Percentiles rank a stretch among this genome's conserved stretches.
Evolutionary conservation across 2,329 filamentous ascomycete genomes (phyloP).

Genomic region (Plectosphaerella cucumerina): DNA sequence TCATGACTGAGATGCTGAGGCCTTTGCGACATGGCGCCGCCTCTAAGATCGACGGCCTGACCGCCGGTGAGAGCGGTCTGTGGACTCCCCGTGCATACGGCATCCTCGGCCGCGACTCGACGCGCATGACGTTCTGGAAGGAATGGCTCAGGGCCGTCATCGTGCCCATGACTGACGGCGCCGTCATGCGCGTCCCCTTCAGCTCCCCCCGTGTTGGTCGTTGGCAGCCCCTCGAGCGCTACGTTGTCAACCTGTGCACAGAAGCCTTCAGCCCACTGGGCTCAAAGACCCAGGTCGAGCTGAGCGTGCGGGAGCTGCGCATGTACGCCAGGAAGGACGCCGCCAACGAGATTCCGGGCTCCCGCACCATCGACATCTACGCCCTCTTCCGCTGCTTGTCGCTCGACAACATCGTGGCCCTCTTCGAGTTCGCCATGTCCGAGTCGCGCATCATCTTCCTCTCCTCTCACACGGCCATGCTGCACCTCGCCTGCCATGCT

Average conservation of each 20-base stretch:
- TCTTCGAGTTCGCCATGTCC: conserved; percentile 89
- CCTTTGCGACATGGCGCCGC: conserved; percentile 91
- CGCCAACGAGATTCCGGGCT: conserved; percentile 86
- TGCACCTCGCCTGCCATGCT: conserved; percentile 89
- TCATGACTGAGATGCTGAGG: conserved; percentile 94
- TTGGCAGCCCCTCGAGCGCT: conserved; percentile 95
- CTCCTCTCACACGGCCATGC: conserved; percentile 93
- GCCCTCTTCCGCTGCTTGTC: conserved; percentile 87
- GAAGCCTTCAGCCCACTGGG: conserved; percentile 89
- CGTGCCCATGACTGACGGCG: conserved; percentile 93
- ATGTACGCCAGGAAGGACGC: conserved; percentile 93
- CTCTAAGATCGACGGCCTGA: conserved; percentile 94
- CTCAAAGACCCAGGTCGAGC: conserved; percentile 93
- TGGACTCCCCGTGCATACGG: conserved; percentile 96
- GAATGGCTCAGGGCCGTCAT: conserved; percentile 93
- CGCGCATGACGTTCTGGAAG: conserved; percentile 91
- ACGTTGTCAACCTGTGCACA: conserved; percentile 94
- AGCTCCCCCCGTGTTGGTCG: conserved; percentile 87
- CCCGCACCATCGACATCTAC: conserved; percentile 87
- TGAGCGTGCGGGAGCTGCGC: conserved; percentile 82
- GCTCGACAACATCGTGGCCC: conserved; percentile 83
- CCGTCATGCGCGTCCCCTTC: conserved; percentile 74
- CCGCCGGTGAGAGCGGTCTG: conserved; percentile 89
- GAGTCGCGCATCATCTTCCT: conserved; percentile 95
- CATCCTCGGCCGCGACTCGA: conserved; percentile 78